phyloP scores from a whole-genome alignment of 73 alveolate species.

The Paramecium primaurelia region DNA sequence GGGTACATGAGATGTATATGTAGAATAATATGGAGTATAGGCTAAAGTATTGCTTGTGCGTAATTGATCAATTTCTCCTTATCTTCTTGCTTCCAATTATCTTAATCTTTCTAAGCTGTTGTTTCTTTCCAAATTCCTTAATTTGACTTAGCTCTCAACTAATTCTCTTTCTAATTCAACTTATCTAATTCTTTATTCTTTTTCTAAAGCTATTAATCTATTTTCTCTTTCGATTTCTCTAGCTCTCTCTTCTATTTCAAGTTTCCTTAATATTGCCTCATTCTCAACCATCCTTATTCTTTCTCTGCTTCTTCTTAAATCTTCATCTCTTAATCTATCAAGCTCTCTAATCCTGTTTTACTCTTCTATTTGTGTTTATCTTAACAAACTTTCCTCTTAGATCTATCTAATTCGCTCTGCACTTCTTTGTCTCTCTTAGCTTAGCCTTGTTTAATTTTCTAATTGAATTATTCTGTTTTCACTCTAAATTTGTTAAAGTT shows the following conservation, averaged over 20 bases:
- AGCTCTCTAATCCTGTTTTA: neutral
- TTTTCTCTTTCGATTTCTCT: conserved; percentile 16
- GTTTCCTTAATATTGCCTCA: neutral
- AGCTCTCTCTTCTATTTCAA: neutral
- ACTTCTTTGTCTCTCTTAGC: neutral
- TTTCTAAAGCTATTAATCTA: neutral
- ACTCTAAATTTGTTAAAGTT: neutral
- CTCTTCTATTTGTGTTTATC: neutral
- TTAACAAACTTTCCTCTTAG: neutral
- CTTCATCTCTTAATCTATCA: neutral
- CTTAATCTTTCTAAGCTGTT: neutral
- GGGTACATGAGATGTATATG: neutral
- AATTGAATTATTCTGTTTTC: neutral
- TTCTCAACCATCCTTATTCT: neutral
- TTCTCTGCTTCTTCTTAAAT: conserved; percentile 29
- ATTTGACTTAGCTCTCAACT: neutral
- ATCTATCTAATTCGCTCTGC: conserved; percentile 20
- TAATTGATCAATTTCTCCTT: neutral
- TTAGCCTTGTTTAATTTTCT: neutral
- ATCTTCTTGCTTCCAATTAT: neutral
- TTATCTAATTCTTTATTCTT: neutral
- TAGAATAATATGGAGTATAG: neutral
- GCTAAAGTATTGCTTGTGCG: neutral
- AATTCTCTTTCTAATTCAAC: neutral
- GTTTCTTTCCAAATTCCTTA: neutral